Conservation (phyloP, 2,329 filamentous ascomycete species). For the Colletotrichum australisinense region DNA sequence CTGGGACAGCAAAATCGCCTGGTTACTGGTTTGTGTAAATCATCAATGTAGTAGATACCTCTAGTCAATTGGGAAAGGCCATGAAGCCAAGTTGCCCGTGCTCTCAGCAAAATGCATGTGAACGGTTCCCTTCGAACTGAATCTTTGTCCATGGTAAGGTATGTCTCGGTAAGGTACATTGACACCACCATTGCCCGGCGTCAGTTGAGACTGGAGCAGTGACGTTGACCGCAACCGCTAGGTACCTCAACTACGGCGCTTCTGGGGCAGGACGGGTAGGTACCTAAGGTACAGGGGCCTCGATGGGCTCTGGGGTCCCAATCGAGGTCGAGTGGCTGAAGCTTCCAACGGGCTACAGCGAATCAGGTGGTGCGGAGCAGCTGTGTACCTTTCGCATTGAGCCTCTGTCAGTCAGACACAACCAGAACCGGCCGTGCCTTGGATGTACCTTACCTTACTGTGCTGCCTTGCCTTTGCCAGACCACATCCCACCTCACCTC, state of each 20-base stretch:
- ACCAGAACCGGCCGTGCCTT: conserved; percentile 26
- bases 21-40: conserved; percentile 20
- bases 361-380: conserved; percentile 30
- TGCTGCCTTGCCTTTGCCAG: conserved; percentile 14
- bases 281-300: conserved; percentile 4
- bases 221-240: neutral
- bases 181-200: too few species aligned
- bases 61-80: neutral
- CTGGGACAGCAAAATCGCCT: neutral
- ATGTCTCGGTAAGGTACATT: too few species aligned
- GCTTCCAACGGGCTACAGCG: conserved; percentile 17
- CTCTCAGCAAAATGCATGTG: neutral
- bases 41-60: conserved; percentile 16
- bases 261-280: neutral
- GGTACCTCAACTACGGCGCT: neutral
- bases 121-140: neutral
- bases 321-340: conserved; percentile 20
- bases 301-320: conserved; percentile 2
- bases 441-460: neutral
- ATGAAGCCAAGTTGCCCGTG: neutral
- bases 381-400: conserved; percentile 15
- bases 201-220: neutral
- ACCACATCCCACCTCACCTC: conserved; percentile 15
- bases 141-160: too few species aligned
- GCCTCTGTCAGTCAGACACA: conserved; percentile 1